Evolutionary conservation across 495 filamentous ascomycete species (phyloP).

Genomic region (Xylaria nigripes): DNA sequence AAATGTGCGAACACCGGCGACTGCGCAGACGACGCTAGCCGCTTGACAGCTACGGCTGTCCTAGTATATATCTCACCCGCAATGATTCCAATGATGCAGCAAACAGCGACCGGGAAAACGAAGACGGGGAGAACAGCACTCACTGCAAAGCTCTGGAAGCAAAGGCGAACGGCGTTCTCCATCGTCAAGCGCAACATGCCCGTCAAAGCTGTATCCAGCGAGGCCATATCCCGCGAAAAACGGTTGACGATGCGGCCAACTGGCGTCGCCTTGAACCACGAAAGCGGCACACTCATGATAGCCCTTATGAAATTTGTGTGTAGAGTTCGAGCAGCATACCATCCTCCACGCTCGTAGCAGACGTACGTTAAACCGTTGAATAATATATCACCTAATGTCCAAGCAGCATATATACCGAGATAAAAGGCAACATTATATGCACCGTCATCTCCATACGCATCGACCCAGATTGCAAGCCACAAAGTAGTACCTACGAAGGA

Average conservation of each 20-base stretch:
- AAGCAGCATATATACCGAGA: conserved; percentile 29
- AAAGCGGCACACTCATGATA: conserved; percentile 43
- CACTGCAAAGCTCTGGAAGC: conserved; percentile 38
- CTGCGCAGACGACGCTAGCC: conserved; percentile 36
- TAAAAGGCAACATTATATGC: conserved; percentile 29
- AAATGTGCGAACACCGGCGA: conserved; percentile 46
- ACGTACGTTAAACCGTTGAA: conserved; percentile 26
- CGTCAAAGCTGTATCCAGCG: conserved; percentile 30
- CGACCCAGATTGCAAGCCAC: conserved; percentile 47
- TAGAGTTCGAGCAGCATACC: conserved; percentile 39
- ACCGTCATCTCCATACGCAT: conserved; percentile 33
- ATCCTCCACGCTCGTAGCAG: conserved; percentile 32
- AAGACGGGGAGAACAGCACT: conserved; percentile 44
- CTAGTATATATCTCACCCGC: conserved; percentile 45
- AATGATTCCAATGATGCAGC: conserved; percentile 34
- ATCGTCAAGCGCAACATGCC: conserved; percentile 34
- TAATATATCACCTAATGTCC: conserved; percentile 26
- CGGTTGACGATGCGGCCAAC: conserved; percentile 50
- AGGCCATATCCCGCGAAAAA: conserved; percentile 45
- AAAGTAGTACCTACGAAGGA: conserved; percentile 26
- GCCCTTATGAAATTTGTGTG: conserved; percentile 37
- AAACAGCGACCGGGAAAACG: conserved; percentile 35
- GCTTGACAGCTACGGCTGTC: conserved; percentile 37
- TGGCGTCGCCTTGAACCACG: conserved; percentile 49
- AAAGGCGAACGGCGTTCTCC: conserved; percentile 31